These are phyloP conservation scores for Pseudomonodictys pantanalensis DNA, from an alignment of 495 filamentous ascomycete species.

Conservation along the genomic window DNA sequence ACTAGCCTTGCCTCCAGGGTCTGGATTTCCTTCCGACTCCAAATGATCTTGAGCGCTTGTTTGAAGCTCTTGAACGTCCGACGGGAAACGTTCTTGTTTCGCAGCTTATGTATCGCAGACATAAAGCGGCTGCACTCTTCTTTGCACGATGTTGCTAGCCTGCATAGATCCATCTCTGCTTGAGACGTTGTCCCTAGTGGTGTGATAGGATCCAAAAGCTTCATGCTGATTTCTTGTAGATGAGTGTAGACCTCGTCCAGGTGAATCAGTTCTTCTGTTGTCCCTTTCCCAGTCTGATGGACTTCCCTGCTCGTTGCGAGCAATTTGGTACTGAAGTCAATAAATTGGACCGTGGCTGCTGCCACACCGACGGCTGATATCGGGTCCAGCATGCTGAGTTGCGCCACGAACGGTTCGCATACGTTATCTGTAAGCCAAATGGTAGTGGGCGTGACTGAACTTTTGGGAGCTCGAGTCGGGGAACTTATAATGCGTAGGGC, in stretches of 20 bases:
- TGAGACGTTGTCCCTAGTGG: background rate
- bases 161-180: background rate
- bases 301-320: background rate
- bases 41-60: background rate
- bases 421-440: too few relatives aligned
- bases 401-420: too few relatives aligned
- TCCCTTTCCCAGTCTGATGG: background rate
- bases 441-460: too few relatives aligned
- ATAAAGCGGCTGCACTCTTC: background rate
- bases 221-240: background rate
- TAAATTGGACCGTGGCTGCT: background rate
- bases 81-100: background rate
- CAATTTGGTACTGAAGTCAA: background rate
- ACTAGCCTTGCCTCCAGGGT: background rate
- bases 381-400: conserved; percentile 1
- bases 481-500: too few relatives aligned
- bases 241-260: background rate
- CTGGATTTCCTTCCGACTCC: background rate
- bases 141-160: background rate
- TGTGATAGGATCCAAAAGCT: background rate
- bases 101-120: background rate
- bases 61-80: background rate
- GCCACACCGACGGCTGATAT: background rate
- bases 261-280: background rate
- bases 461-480: too few relatives aligned